phyloP scores from a whole-genome alignment of 1,284 basidiomycete species.

The Ustilago cynodontis region DNA sequence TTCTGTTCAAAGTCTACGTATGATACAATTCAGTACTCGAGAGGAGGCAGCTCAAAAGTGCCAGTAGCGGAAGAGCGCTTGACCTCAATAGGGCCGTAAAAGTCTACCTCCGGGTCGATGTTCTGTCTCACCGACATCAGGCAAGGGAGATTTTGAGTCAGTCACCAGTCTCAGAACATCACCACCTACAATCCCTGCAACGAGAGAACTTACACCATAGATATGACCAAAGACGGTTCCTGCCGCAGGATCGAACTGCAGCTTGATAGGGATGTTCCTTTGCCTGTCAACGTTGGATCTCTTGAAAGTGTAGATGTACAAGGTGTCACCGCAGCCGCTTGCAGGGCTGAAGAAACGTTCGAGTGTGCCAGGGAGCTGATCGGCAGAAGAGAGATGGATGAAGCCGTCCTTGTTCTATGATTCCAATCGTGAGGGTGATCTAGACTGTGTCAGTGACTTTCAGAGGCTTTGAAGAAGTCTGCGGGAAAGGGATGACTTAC shows the following conservation, averaged over 20 bases:
- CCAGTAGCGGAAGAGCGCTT: constrained; percentile 35
- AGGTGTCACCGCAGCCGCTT: constrained; percentile 46
- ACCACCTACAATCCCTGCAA: no score
- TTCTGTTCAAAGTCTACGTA: background rate
- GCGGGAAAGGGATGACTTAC: constrained; percentile 33
- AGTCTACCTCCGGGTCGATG: constrained; percentile 49
- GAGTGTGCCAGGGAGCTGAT: constrained; percentile 57
- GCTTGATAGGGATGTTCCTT: constrained; percentile 35
- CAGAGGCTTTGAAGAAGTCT: background rate
- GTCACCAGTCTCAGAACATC: background rate
- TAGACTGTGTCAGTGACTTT: background rate
- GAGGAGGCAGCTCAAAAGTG: constrained; percentile 35
- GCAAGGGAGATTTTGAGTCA: background rate
- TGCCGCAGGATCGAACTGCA: constrained; percentile 54
- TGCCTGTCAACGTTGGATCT: constrained; percentile 38
- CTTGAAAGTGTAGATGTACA: constrained; percentile 50
- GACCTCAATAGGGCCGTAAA: constrained; percentile 40
- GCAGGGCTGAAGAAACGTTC: constrained; percentile 53
- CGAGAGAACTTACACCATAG: constrained; percentile 45
- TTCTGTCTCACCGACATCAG: constrained; percentile 7
- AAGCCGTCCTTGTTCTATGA: constrained; percentile 59
- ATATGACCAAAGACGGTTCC: constrained; percentile 57
- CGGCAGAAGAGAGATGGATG: constrained; percentile 59
- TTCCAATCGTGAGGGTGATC: background rate
- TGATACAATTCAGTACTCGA: constrained; percentile 19